Base-by-base conservation (phyloP, 768 basidiomycete species). In the Candolleomyces efflorescens region DNA sequence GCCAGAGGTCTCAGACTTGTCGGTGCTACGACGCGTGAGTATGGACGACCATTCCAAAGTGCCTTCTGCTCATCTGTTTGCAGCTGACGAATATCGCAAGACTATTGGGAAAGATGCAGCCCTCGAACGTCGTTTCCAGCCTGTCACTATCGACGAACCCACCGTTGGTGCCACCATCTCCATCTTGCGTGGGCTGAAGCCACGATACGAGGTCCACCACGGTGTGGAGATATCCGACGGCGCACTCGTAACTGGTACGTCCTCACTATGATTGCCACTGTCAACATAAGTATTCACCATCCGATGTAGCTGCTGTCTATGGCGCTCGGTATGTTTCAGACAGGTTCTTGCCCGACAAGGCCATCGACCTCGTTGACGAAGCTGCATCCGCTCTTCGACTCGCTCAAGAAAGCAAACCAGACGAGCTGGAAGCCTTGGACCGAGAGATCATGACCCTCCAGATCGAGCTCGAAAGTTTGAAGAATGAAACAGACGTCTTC, bases 51-150 rank as follows among this genome's bases (percentile, higher is more conserved):
- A 32, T 38, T 1, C 10, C 11, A n/a, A 7, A 22, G 15, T 56
- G 47, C 20, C 24, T 27, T 18, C 37, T n/a, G 37, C 44, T 53
- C 27, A 64, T 3, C 41, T 27, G 45, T 27, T 13, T 38, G 18
- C 47, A 88, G 85, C 90, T 43, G 92, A 94, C 61, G 92, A 95
- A 68, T 94, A 94, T 64, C 80, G 90, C 26, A 93, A 95, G 71
- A 91, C 89, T 0, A 97, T 97, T 38, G 89, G 84, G 48, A 95
- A 94, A 71, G 94, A 95, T 57, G 89, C 92, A 0, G 94, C 94
- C 0, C 84, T 96, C 1, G 93, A 94, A 64, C 82, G 92, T 15
- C 87, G 93, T 1, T 96, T 97, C 74, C 93, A 95, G 65, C 92
- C 94, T 0, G 87, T 97, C 5, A 78, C 79, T 41, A 92, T 96